phyloP scores from a whole-genome alignment of 139 green algal species.

The Trebouxia sp. region DNA sequence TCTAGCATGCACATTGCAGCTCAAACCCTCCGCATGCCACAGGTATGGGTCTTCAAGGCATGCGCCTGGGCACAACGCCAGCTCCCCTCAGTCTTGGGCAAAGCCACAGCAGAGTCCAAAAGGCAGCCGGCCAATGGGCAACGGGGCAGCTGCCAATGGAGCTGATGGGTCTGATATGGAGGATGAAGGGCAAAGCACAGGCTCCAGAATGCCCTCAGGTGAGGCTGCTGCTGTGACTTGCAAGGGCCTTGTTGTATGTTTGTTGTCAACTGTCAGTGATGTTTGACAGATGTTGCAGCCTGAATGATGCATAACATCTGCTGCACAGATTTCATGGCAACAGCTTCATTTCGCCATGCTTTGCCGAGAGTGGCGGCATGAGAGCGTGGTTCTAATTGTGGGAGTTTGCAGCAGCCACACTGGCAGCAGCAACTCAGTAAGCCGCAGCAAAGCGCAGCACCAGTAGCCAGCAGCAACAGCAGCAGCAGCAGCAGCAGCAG shows the following conservation, averaged over 20 bases:
- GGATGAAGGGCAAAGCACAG: constrained; percentile 12
- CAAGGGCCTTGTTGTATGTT: no score
- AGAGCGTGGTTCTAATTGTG: no score
- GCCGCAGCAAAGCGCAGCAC: no score
- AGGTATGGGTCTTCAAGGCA: neutral
- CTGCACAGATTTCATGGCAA: no score
- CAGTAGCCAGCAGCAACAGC: neutral
- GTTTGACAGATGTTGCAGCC: no score
- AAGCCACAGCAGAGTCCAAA: neutral
- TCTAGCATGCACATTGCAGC: neutral
- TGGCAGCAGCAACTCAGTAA: no score
- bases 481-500: neutral
- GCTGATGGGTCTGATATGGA: constrained; percentile 13
- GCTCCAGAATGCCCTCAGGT: constrained; percentile 11
- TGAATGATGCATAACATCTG: no score
- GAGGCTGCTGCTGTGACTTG: neutral
- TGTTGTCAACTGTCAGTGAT: no score
- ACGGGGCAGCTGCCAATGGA: neutral
- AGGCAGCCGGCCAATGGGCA: neutral
- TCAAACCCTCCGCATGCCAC: neutral
- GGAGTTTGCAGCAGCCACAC: no score
- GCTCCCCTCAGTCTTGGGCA: neutral
- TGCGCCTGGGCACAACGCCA: neutral
- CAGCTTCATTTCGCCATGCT: no score
- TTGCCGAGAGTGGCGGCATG: no score